phyloP scores from a whole-genome alignment of 2,329 filamentous ascomycete species.

The Thielaviopsis populi region DNA sequence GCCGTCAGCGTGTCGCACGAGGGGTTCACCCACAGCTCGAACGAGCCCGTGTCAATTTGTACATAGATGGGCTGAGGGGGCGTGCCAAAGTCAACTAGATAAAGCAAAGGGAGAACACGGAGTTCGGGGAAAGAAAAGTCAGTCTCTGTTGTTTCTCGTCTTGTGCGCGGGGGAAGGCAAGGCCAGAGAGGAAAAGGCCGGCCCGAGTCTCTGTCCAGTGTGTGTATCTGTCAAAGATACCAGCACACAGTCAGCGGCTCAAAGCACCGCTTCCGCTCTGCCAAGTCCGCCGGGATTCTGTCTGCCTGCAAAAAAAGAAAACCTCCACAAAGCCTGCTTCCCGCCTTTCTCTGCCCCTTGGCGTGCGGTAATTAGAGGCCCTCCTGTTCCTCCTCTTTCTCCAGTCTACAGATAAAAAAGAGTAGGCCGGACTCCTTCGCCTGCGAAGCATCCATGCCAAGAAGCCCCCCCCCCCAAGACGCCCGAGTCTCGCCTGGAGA shows the following conservation, averaged over 20 bases:
- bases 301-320: conserved; percentile 9
- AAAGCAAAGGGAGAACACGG: conserved; percentile 1
- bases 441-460: neutral
- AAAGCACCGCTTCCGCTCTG: neutral
- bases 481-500: neutral
- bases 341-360: neutral
- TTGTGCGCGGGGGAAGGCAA: neutral
- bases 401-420: neutral
- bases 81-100: conserved; percentile 33
- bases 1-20: conserved; percentile 33
- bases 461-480: neutral
- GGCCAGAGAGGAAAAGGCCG: neutral
- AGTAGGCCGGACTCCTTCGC: neutral
- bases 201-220: neutral
- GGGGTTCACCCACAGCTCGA: conserved; percentile 49
- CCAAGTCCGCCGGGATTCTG: neutral
- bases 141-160: conserved; percentile 12
- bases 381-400: neutral
- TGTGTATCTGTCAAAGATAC: neutral
- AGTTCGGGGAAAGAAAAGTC: conserved; percentile 13
- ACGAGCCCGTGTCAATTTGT: conserved; percentile 44
- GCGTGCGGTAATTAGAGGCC: neutral
- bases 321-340: conserved; percentile 1
- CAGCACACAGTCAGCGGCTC: neutral
- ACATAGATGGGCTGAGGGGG: conserved; percentile 39